These are phyloP conservation scores for Phanerodontia chrysosporium DNA, from an alignment of 768 basidiomycete genomes.

Conservation along the genomic window DNA sequence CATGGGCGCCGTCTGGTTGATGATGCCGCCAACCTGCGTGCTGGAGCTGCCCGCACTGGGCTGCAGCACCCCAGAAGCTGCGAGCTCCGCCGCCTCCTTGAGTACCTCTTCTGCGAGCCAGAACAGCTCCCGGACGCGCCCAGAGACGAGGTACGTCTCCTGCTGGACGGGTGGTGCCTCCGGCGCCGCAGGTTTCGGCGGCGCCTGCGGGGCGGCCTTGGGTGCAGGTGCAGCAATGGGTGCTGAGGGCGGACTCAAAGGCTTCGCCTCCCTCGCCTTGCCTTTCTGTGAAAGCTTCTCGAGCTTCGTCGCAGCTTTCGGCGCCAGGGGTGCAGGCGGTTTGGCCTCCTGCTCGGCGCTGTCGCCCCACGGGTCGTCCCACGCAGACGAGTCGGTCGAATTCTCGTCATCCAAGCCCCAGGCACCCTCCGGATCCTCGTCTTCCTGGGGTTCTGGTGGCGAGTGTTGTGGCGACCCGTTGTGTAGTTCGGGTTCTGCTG, in stretches of 20 bases:
- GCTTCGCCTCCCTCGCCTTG: slow-evolving; percentile 33
- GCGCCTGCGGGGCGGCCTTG: slow-evolving; percentile 10
- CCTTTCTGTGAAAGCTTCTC: slow-evolving; percentile 54
- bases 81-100: slow-evolving; percentile 62
- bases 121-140: slow-evolving; percentile 49
- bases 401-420: slow-evolving; percentile 77
- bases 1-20: slow-evolving; percentile 58
- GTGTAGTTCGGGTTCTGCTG: slow-evolving; percentile 1
- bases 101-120: slow-evolving; percentile 58
- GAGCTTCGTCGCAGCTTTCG: slow-evolving; percentile 54
- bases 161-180: slow-evolving; percentile 20
- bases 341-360: slow-evolving; percentile 15
- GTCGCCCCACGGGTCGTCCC: slow-evolving; percentile 47
- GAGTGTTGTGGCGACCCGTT: not conserved
- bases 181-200: slow-evolving; percentile 16
- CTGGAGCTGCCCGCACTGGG: slow-evolving; percentile 15
- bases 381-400: slow-evolving; percentile 54
- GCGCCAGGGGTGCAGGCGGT: slow-evolving; percentile 29
- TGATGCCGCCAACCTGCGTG: slow-evolving; percentile 43
- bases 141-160: slow-evolving; percentile 61
- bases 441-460: slow-evolving; percentile 19
- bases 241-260: slow-evolving; percentile 18
- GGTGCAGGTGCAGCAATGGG: slow-evolving; percentile 13
- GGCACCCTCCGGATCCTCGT: slow-evolving; percentile 47
- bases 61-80: slow-evolving; percentile 50